Evolutionary conservation across 2,329 filamentous ascomycete species (phyloP), one percentile per base, ranked within the genome.

Genomic region (Venturia asperata): DNA sequence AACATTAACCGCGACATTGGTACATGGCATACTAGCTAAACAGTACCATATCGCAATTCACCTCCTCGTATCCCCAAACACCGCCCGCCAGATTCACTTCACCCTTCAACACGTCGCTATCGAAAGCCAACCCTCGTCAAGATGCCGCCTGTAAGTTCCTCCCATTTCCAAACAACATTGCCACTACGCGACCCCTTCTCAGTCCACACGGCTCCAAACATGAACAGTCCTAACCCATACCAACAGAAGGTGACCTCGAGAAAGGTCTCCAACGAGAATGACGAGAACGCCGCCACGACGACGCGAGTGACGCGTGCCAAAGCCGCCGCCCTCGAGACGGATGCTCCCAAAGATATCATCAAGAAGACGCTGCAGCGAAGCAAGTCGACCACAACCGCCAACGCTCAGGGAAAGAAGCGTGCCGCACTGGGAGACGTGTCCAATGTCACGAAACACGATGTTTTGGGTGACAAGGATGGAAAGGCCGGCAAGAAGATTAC

Each of bases 241-340:
- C 34, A n/a, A 24, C 56, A 65, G 64, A 65, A 65, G 56, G 43
- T 47, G 41, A 65, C 64, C 64, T 49, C 64, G 37, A 55, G 45
- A 52, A 43, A 55, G 41, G 37, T 43, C 30, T 42, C 60, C 1
- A 52, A 56, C 55, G 60, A 65, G 52, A 56, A 65, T 10, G 60
- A 65, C 27, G 93, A 97, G 76, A 94, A 97, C 81, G 96, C 96
- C 76, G 77, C 77, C 66, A 78, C 82, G 66, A 87, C 89, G 67
- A 91, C 89, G 79, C 91, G 92, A 79, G 81, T 97, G 75, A 97
- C 94, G 72, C 87, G 94, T 79, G 92, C 94, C 70, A 97, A 97
- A 81, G 87, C 92, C 63, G 91, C 91, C 66, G 88, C 89, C 61
- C 82, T 84, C 49, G 76, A 75, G 49, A 39, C 62, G n/a, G 43